Evolutionary conservation across 805 yeast genomes (phyloP).

Genomic region (Ogataea neopini): DNA sequence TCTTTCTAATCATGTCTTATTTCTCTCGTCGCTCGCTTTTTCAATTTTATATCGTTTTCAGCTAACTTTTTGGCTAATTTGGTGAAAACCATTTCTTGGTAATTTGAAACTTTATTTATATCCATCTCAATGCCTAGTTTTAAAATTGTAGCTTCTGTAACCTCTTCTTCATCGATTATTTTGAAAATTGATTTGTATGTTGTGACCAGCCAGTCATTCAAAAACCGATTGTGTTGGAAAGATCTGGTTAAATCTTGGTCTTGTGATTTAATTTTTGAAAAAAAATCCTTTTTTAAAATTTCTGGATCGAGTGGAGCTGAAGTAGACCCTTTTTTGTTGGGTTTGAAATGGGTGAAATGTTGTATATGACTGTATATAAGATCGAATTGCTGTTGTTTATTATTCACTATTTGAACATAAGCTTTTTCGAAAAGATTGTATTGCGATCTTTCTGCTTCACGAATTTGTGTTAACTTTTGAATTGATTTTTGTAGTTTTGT

Average conservation of each 20-base stretch:
- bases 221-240: background rate
- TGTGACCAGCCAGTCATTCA: background rate
- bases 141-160: background rate
- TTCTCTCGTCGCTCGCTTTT: background rate
- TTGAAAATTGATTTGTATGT: background rate
- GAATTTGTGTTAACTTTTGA: background rate
- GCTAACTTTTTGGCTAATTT: constrained; percentile 1
- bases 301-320: background rate
- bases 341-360: background rate
- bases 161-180: background rate
- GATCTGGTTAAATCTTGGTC: background rate
- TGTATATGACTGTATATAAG: background rate
- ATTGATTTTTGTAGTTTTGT: background rate
- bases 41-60: background rate
- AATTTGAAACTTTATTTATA: background rate
- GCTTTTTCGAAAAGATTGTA: background rate
- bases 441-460: background rate
- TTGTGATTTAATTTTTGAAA: background rate
- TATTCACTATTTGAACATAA: background rate
- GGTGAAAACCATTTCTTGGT: constrained; percentile 1
- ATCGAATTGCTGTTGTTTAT: background rate
- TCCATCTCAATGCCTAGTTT: background rate
- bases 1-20: background rate
- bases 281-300: background rate
- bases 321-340: background rate